Evolutionary conservation across 2,329 filamentous ascomycete genomes (phyloP), one percentile per base, ranked within the genome.

Genomic region (Dothistroma pini): DNA sequence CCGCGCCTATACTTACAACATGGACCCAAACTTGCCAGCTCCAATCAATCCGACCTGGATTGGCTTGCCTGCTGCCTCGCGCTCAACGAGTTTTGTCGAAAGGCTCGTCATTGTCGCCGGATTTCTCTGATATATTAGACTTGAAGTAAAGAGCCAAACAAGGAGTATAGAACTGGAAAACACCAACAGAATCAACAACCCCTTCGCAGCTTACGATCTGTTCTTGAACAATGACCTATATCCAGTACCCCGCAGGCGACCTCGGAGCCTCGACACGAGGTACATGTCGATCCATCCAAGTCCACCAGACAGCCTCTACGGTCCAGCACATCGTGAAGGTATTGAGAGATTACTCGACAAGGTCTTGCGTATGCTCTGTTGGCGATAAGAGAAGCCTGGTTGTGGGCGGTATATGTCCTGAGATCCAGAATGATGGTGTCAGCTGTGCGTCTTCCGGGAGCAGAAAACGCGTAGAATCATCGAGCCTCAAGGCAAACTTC

Each of bases 21-120:
- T 80, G 14, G 76, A 79, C 1, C 78, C 78, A 57, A 80, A 80
- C 62, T 80, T 80, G 57, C 78, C 78, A 44, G 78, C 77, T 3
- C 78, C 77, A 56, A 80, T 80, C 59, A 80, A 73, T 51, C 77
- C 78, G 38, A 80, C 75, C 47, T 69, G 69, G 35, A 79, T 75
- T 3, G 75, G 75, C 64, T 75, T 77, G 60, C 77, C 76, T 41
- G 66, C 68, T 41, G 70, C 70, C 60, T 77, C 76, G 44, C 76
- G 72, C 63, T 76, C 71, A 21, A 75, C 75, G 52, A 78, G 74
- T 68, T 77, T 79, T 9, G 72, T 74, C n/a, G 75, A 78, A 41
- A 77, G 70, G 62, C 67, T 72, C 1, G 74, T 77, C 76, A 79
- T 79, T 12, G 21, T 67, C n/a, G 29, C n/a, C 11, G 35, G 38